phyloP scores from a whole-genome alignment of 768 basidiomycete species.

The Lactarius hatsudake region DNA sequence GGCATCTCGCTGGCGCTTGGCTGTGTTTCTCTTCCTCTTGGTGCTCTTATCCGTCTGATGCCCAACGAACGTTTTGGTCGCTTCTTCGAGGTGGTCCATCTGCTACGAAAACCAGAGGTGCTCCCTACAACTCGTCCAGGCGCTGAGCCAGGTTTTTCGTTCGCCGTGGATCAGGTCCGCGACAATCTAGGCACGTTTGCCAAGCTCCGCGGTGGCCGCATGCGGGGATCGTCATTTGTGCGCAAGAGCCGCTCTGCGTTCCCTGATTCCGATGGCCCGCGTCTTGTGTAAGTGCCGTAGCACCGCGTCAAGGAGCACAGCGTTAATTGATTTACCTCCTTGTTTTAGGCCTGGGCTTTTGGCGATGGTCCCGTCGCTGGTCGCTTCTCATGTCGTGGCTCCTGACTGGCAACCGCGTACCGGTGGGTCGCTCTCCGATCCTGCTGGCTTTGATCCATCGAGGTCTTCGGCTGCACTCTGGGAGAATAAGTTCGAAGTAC shows the following conservation, averaged over 20 bases:
- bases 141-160: constrained; percentile 62
- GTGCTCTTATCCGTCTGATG: constrained; percentile 71
- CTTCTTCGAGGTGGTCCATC: constrained; percentile 49
- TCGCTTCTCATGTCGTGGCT: constrained; percentile 68
- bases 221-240: constrained; percentile 83
- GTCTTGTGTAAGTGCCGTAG: constrained; percentile 45
- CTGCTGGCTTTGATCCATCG: constrained; percentile 73
- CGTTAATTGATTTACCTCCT: constrained; percentile 34
- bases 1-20: constrained; percentile 89
- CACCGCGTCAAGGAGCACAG: constrained; percentile 8
- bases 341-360: constrained; percentile 58
- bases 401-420: constrained; percentile 54
- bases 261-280: constrained; percentile 46
- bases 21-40: constrained; percentile 82
- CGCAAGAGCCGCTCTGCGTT: constrained; percentile 69
- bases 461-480: constrained; percentile 77
- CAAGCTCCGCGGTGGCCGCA: constrained; percentile 82
- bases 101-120: constrained; percentile 62
- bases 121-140: constrained; percentile 66
- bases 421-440: constrained; percentile 63
- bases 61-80: constrained; percentile 80
- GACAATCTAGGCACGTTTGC: constrained; percentile 85
- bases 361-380: constrained; percentile 73
- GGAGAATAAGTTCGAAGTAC: constrained; percentile 83
- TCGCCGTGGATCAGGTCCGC: constrained; percentile 76